Evolutionary conservation across 2,329 filamentous ascomycete species (phyloP), one percentile per base, ranked within the genome.

Genomic region (Elsinoe arachidis): DNA sequence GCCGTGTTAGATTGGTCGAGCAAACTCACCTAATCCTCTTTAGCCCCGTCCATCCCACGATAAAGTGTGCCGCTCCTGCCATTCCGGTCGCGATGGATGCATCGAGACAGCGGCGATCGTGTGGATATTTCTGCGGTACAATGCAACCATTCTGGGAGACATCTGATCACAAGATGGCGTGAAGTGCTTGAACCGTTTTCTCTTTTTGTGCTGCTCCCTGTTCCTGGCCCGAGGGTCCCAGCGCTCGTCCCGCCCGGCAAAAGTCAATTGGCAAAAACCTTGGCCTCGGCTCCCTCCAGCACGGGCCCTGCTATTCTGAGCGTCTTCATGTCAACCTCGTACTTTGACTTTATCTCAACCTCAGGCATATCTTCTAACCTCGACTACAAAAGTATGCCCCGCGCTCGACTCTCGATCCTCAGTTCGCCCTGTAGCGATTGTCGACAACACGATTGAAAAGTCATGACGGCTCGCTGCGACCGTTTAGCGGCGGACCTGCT

Each of bases 1-100:
- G 34, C 49, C 11, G 17, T 37, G 34, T 53, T 10, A 39, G 49
- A 53, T 53, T 53, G 49, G 49, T 53, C 34, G 33, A 53, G 12
- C n/a, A 17, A 33, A 39, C 49, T 39, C 49, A 38, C 17, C 49
- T 53, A 53, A 38, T 39, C 49, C 19, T 23, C 49, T 39, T 53
- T 53, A 38, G 49, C 46, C 21, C 19, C 41, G 19, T 34, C 17
- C 46, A 35, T 34, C 49, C 12, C 19, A 23, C 33, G 15, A 53
- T 37, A 38, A 15, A 19, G 14, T 34, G 19, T 35, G 33, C 49
- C 33, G 49, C 38, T 34, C 34, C 49, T 53, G 35, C 49, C 49
- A n/a, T 26, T 53, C 49, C 38, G 17, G 49, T 53, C 49, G 19
- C 41, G 15, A 39, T 23, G 19, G 35, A 37, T 15, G 26, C 26